Percentiles rank a stretch among this genome's conserved stretches.
These are phyloP conservation scores for Mycena capillaripes DNA, from an alignment of 768 basidiomycete genomes.

Conservation along the genomic window DNA sequence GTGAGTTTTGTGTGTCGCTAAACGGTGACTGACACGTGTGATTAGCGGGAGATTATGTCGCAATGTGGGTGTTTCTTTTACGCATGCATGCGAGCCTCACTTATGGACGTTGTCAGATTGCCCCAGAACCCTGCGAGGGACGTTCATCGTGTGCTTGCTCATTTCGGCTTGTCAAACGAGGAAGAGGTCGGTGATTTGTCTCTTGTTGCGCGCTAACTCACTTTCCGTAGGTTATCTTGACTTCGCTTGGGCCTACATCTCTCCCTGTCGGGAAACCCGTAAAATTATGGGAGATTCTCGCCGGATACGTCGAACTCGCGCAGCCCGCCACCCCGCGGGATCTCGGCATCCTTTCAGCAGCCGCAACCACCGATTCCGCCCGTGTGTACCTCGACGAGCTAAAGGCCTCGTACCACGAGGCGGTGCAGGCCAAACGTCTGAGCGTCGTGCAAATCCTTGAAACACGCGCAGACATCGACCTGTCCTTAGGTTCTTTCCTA, in stretches of 20 bases:
- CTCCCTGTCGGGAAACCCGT: not conserved
- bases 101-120: conserved; percentile 40
- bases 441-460: not conserved
- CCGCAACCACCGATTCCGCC: not conserved
- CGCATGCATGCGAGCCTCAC: too few relatives aligned
- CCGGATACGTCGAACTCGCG: not conserved
- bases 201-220: too few relatives aligned
- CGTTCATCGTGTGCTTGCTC: conserved; percentile 53
- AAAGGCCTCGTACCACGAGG: not conserved
- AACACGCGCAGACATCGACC: not conserved
- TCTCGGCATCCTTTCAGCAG: not conserved
- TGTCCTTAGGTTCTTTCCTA: not conserved
- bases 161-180: conserved; percentile 53
- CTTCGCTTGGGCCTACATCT: not conserved
- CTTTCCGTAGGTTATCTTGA: conserved; percentile 47
- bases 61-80: conserved; percentile 46
- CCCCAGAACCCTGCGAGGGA: conserved; percentile 56
- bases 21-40: not conserved
- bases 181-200: conserved; percentile 46
- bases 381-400: not conserved
- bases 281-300: not conserved
- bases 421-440: not conserved
- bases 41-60: conserved; percentile 61
- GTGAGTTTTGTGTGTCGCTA: too few relatives aligned
- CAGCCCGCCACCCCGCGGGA: not conserved